phyloP scores from a whole-genome alignment of 2,329 filamentous ascomycete genomes.

The Colletotrichum tropicale region DNA sequence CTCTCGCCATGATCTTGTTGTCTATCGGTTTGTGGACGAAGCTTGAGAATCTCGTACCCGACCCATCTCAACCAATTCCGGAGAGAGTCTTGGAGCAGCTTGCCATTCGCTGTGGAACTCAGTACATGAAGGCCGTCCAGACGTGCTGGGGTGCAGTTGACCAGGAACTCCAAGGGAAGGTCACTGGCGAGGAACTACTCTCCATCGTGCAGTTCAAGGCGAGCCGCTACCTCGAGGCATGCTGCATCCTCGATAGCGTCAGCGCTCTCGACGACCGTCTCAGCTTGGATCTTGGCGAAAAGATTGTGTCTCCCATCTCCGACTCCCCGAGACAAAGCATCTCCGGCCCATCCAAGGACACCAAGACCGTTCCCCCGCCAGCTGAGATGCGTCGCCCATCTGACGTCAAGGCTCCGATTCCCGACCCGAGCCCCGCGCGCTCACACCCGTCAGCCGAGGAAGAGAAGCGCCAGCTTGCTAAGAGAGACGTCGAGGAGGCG shows the following conservation, averaged over 20 bases:
- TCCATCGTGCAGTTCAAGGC: slow-evolving; percentile 58
- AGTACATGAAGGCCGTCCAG: slow-evolving; percentile 78
- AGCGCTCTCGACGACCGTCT: slow-evolving; percentile 60
- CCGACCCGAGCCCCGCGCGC: slow-evolving; percentile 1
- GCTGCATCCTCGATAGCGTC: slow-evolving; percentile 64
- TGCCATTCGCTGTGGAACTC: slow-evolving; percentile 71
- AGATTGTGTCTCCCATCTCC: not conserved
- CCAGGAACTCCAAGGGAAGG: slow-evolving; percentile 54
- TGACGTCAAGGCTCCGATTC: not conserved
- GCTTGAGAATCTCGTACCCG: slow-evolving; percentile 57
- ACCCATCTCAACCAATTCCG: slow-evolving; percentile 53
- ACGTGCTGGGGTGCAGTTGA: slow-evolving; percentile 76
- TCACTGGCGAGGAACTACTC: slow-evolving; percentile 54
- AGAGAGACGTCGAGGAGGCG: not conserved
- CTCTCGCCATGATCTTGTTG: slow-evolving; percentile 73
- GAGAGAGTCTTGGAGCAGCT: slow-evolving; percentile 68
- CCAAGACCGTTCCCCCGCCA: not conserved
- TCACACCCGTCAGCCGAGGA: slow-evolving; percentile 12
- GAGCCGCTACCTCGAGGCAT: slow-evolving; percentile 65
- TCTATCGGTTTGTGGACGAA: slow-evolving; percentile 80
- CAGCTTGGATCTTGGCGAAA: slow-evolving; percentile 48
- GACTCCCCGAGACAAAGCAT: not conserved
- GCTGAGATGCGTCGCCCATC: slow-evolving; percentile 47
- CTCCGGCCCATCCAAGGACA: slow-evolving; percentile 9
- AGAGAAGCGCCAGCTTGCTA: slow-evolving; percentile 12